These are phyloP conservation scores for Somion occarium DNA, from an alignment of 1,284 basidiomycete genomes.

Conservation along the genomic window DNA sequence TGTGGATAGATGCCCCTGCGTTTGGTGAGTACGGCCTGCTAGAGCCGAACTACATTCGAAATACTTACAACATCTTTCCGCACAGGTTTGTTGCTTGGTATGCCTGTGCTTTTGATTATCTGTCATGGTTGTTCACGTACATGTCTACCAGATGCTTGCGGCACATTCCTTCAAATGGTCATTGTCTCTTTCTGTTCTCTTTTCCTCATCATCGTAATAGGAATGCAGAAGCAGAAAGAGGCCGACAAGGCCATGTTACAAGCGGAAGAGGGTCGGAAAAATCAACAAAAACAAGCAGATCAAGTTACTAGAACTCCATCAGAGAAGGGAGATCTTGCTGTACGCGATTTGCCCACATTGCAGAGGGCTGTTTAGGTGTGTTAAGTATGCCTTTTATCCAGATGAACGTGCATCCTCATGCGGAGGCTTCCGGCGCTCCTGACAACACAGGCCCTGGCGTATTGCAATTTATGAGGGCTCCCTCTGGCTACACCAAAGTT, in stretches of 20 bases:
- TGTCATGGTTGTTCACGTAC: not conserved
- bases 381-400: not conserved
- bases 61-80: no score
- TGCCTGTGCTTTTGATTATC: not conserved
- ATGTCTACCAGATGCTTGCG: conserved; percentile 7
- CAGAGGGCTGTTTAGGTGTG: not conserved
- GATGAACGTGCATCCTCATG: no score
- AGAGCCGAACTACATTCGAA: no score
- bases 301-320: not conserved
- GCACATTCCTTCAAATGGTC: conserved; percentile 12
- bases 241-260: not conserved
- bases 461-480: no score
- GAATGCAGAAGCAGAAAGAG: conserved; percentile 3
- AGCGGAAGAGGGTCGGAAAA: not conserved
- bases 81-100: conserved; percentile 16
- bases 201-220: conserved; percentile 10
- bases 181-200: conserved; percentile 11
- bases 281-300: not conserved
- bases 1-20: conserved; percentile 17
- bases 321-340: not conserved
- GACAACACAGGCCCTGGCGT: no score
- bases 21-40: conserved; percentile 17
- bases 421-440: no score
- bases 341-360: not conserved
- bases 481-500: no score